Conservation (phyloP, 139 green algal genomes). For the Coelastrella sp. region DNA sequence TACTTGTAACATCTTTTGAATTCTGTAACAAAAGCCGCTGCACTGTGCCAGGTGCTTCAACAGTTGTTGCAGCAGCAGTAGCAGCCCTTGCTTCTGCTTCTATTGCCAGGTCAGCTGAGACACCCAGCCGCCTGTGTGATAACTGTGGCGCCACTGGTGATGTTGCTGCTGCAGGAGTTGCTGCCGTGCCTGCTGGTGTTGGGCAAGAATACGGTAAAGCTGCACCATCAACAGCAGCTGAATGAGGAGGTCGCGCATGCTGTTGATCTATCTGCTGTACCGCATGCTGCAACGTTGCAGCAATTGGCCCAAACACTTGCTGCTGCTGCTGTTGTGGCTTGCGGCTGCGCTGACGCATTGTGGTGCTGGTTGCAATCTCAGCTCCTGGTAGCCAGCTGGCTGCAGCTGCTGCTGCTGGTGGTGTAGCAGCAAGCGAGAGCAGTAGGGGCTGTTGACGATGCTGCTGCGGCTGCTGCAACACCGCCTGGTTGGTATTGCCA, state of each 20-base stretch:
- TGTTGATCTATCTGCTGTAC: too few relatives aligned
- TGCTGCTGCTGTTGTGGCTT: conserved; percentile 12
- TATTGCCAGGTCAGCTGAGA: not conserved
- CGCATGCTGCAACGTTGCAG: too few relatives aligned
- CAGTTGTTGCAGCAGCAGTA: not conserved
- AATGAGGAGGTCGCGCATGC: too few relatives aligned
- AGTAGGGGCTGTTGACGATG: not conserved
- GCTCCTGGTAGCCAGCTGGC: not conserved
- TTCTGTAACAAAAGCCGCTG: not conserved
- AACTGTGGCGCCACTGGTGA: not conserved
- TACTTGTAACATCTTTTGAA: too few relatives aligned
- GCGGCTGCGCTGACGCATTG: not conserved
- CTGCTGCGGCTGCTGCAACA: not conserved
- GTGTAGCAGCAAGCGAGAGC: not conserved
- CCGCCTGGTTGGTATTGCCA: not conserved
- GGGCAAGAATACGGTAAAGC: not conserved
- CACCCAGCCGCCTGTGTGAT: not conserved
- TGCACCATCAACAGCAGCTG: conserved; percentile 1
- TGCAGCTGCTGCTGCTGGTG: not conserved
- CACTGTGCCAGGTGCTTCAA: not conserved
- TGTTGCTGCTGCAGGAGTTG: not conserved
- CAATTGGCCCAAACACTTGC: not conserved
- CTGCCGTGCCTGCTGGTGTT: not conserved
- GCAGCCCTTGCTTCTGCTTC: not conserved
- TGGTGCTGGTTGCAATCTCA: too few relatives aligned